These are phyloP conservation scores for Mediolabrus comicus DNA, from an alignment of 108 stramenopile genomes.

Conservation along the genomic window DNA sequence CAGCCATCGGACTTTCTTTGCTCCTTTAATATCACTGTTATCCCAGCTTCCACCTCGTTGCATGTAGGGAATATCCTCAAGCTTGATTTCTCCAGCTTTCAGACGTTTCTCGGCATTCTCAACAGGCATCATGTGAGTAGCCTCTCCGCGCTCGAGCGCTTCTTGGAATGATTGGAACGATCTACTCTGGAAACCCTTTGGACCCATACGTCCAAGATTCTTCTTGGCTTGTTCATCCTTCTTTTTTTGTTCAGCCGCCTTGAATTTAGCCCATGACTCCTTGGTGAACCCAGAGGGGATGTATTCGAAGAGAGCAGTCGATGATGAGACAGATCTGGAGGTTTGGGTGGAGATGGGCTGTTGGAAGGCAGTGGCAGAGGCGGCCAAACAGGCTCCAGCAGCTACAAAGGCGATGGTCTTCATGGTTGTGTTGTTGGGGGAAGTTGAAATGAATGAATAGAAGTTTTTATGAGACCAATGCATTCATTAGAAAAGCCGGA, in stretches of 20 bases:
- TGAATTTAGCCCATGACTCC: constrained; percentile 69
- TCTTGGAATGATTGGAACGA: constrained; percentile 82
- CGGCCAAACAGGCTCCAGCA: constrained; percentile 21
- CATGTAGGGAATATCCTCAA: constrained; percentile 83
- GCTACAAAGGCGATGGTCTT: constrained; percentile 17
- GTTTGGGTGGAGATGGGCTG: constrained; percentile 2
- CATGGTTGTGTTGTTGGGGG: constrained; percentile 9
- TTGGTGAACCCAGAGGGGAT: constrained; percentile 81
- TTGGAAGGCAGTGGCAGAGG: constrained; percentile 22
- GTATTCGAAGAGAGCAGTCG: constrained; percentile 53
- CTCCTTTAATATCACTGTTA: constrained; percentile 48
- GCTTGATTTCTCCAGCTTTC: constrained; percentile 62
- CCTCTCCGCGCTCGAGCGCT: constrained; percentile 75
- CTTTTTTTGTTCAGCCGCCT: constrained; percentile 57
- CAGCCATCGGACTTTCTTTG: constrained; percentile 44
- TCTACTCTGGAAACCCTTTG: constrained; percentile 75
- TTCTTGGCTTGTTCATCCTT: constrained; percentile 40
- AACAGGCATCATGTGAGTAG: constrained; percentile 71
- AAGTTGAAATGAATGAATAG: no score
- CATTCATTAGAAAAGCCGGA: no score
- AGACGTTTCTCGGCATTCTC: constrained; percentile 64
- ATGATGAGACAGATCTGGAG: neutral
- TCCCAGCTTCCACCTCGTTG: constrained; percentile 72
- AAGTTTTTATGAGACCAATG: no score
- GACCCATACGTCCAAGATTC: constrained; percentile 58